Evolutionary conservation across 345 rosid genomes (phyloP).

Genomic region (Sonneratia alba): DNA sequence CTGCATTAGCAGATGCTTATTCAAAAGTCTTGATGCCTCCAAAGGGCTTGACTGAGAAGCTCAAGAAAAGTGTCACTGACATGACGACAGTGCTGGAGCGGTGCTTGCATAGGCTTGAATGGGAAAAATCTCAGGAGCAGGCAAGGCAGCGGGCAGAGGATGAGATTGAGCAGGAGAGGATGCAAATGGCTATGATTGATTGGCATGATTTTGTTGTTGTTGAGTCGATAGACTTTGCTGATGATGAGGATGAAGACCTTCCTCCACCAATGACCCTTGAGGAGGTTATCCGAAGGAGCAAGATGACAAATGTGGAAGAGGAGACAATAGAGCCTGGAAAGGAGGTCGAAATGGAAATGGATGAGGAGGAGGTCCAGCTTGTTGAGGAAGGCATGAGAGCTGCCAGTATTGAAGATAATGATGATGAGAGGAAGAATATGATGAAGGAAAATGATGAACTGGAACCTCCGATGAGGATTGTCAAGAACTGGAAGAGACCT

Average conservation of each 20-base stretch:
- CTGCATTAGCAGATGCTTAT: slow-evolving; percentile 69
- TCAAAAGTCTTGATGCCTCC: slow-evolving; percentile 79
- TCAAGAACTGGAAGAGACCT: slow-evolving; percentile 92
- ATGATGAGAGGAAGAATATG: slow-evolving; percentile 24
- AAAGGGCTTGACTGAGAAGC: slow-evolving; percentile 51
- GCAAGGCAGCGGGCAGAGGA: slow-evolving; percentile 79
- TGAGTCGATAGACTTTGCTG: slow-evolving; percentile 75
- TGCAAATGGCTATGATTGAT: slow-evolving; percentile 87
- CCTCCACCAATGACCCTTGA: slow-evolving; percentile 86
- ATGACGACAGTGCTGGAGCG: slow-evolving; percentile 74
- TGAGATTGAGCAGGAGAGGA: slow-evolving; percentile 76
- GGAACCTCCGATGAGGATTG: slow-evolving; percentile 83
- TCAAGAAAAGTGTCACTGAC: slow-evolving; percentile 44
- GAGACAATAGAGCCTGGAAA: slow-evolving; percentile 68
- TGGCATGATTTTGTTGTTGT: slow-evolving; percentile 94
- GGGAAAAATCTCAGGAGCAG: slow-evolving; percentile 84
- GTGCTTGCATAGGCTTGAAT: slow-evolving; percentile 73
- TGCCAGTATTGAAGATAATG: slow-evolving; percentile 51
- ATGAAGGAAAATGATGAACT: slow-evolving; percentile 34
- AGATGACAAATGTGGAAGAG: slow-evolving; percentile 52
- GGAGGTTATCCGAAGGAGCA: slow-evolving; percentile 76
- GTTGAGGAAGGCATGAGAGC: slow-evolving; percentile 85
- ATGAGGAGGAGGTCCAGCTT: slow-evolving; percentile 83
- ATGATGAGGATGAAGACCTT: slow-evolving; percentile 78
- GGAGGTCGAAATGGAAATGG: slow-evolving; percentile 96